phyloP scores from a whole-genome alignment of 2,329 filamentous ascomycete species.

The Apiospora hydei region DNA sequence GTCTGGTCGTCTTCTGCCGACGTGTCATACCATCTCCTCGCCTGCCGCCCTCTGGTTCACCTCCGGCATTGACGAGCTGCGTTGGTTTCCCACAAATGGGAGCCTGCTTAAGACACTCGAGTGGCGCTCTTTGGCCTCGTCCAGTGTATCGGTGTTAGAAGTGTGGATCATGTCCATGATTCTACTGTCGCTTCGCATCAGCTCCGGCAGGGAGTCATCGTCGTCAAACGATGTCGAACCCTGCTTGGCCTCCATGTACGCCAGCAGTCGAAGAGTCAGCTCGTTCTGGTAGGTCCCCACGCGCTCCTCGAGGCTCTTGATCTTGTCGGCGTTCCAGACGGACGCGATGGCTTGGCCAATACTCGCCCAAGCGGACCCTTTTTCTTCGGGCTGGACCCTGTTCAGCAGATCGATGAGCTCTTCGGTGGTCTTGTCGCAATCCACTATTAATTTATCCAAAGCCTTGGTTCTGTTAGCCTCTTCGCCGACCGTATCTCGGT shows the following conservation, averaged over 20 bases:
- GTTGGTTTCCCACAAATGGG: background rate
- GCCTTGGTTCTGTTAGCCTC: background rate
- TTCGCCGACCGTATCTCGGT: too few species aligned
- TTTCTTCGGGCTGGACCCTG: background rate
- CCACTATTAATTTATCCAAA: background rate
- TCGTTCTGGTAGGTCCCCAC: background rate
- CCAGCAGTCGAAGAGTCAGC: background rate
- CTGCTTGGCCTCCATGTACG: slow-evolving; percentile 6
- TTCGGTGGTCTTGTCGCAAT: slow-evolving; percentile 4
- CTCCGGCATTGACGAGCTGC: background rate
- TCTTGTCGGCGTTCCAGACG: slow-evolving; percentile 1
- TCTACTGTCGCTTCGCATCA: background rate
- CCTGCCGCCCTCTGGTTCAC: background rate
- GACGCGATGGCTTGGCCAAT: background rate
- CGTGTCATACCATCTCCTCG: background rate
- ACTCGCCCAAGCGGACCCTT: background rate
- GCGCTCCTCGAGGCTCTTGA: slow-evolving; percentile 1
- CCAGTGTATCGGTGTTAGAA: background rate
- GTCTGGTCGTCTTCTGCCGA: too few species aligned
- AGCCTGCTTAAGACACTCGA: background rate
- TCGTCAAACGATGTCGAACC: background rate
- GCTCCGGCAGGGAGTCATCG: background rate
- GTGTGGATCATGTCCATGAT: background rate
- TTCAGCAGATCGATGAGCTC: background rate
- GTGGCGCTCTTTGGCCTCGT: background rate